A percentile compares a stretch with the other conserved stretches of the same genome.
These are phyloP conservation scores for Eucalyptus tenuipes DNA, from an alignment of 345 rosid species.

Conservation along the genomic window DNA sequence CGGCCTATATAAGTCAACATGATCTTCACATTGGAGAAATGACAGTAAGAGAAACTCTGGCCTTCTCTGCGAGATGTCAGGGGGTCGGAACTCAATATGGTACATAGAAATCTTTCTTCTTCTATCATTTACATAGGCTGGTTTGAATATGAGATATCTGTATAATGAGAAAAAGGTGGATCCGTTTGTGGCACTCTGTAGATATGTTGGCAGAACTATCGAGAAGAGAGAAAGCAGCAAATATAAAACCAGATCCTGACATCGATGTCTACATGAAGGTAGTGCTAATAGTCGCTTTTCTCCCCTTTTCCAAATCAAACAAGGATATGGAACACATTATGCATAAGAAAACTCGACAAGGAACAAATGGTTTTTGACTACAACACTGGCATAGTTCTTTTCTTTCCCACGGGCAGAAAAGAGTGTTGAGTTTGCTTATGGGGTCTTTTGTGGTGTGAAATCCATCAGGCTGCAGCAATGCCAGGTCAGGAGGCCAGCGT, in stretches of 20 bases:
- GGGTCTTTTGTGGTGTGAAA: background rate
- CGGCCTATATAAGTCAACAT: constrained; percentile 62
- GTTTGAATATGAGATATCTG: background rate
- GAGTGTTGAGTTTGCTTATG: background rate
- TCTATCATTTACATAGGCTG: background rate
- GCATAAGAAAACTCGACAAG: background rate
- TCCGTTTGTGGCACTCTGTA: background rate
- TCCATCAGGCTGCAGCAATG: constrained; percentile 28
- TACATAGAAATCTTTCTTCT: background rate
- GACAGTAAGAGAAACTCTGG: constrained; percentile 89
- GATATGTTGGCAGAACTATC: constrained; percentile 32
- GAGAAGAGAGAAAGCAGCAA: constrained; percentile 34
- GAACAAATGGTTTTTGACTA: background rate
- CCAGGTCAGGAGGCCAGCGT: constrained; percentile 40
- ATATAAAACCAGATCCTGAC: constrained; percentile 30
- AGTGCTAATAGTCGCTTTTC: background rate
- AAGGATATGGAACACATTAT: background rate
- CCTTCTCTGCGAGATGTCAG: constrained; percentile 83
- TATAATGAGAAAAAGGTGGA: background rate
- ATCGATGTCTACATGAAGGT: constrained; percentile 39
- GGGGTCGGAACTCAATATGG: constrained; percentile 59
- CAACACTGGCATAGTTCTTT: background rate
- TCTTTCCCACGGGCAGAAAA: background rate
- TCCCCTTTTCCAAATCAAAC: background rate
- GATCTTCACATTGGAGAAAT: constrained; percentile 74